Base-by-base conservation (phyloP, 108 stramenopile genomes). In the Conticribra weissflogii region DNA sequence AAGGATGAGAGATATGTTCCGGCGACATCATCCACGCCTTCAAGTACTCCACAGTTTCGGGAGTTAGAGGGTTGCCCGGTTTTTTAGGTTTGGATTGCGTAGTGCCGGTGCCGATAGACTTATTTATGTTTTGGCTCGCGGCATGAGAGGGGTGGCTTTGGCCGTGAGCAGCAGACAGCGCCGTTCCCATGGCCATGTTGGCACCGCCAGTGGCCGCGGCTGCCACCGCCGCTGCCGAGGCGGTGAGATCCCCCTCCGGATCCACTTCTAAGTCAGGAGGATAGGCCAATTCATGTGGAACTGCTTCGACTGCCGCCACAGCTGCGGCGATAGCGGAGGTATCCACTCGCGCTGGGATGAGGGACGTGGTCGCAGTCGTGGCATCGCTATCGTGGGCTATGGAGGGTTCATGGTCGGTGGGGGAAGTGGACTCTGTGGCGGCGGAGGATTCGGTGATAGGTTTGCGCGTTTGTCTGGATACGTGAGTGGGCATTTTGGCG, bases 11-110 rank as follows among this genome's bases (percentile, higher is more conserved):
- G 34, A 96, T 83, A 62, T 96, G 95, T 44, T 91, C 95, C 33
- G 95, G 92, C 19, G 79, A 81, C 90, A 96, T 90, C 84, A 96
- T 93, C 95, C 95, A 96, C 12, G 76, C 69, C 83, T 96, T 96
- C 45, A 96, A 81, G 65, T 96, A 96, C 28, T 93, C 95, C n/a
- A 96, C 95, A 0, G 92, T 92, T 53, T 88, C 89, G 24, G 80
- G 30, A 7, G 94, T 88, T 23, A 95, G 82, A 52, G 83, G 71
- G 2, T 85, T 55, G 1, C n/a, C n/a, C n/a, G n/a, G n/a, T n/a
- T n/a, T n/a, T n/a, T n/a, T n/a, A n/a, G n/a, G n/a, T n/a, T n/a
- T n/a, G n/a, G n/a, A n/a, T n/a, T n/a, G n/a, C n/a, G n/a, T n/a
- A n/a, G n/a, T n/a, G n/a, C n/a, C n/a, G n/a, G n/a, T n/a, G n/a